Evolutionary conservation across 805 yeast species (phyloP).

Genomic region (Tetrapisispora namnaoensis): DNA sequence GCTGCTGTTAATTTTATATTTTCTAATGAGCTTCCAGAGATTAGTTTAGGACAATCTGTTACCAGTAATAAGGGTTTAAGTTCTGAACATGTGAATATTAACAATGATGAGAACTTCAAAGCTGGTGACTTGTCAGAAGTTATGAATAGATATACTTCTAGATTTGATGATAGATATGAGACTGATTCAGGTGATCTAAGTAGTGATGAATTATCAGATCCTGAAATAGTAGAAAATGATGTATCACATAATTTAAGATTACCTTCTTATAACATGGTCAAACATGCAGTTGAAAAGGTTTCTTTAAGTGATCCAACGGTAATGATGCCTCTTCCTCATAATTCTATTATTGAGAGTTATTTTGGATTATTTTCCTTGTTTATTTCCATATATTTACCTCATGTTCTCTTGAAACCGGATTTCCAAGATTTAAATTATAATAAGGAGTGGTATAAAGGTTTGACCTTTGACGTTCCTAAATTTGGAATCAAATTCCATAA

Average conservation of each 20-base stretch:
- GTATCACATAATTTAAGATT: not conserved
- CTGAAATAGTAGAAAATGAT: not conserved
- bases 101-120: not conserved
- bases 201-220: not conserved
- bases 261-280: constrained; percentile 2
- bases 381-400: constrained; percentile 19
- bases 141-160: not conserved
- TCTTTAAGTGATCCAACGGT: constrained; percentile 15
- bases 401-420: constrained; percentile 16
- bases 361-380: constrained; percentile 19
- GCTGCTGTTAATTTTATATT: constrained; percentile 43
- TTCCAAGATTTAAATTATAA: constrained; percentile 18
- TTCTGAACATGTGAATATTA: not conserved
- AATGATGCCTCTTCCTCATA: constrained; percentile 18
- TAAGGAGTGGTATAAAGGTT: constrained; percentile 21
- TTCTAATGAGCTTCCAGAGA: constrained; percentile 17
- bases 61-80: not conserved
- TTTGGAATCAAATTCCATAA: constrained; percentile 7
- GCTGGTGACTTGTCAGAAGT: constrained; percentile 4
- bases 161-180: not conserved
- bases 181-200: not conserved
- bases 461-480: constrained; percentile 5
- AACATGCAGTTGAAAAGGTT: not conserved
- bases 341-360: constrained; percentile 22
- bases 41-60: not conserved